Evolutionary conservation across 2,329 filamentous ascomycete genomes (phyloP), one percentile per base, ranked within the genome.

Genomic region (Ascochyta fabae): DNA sequence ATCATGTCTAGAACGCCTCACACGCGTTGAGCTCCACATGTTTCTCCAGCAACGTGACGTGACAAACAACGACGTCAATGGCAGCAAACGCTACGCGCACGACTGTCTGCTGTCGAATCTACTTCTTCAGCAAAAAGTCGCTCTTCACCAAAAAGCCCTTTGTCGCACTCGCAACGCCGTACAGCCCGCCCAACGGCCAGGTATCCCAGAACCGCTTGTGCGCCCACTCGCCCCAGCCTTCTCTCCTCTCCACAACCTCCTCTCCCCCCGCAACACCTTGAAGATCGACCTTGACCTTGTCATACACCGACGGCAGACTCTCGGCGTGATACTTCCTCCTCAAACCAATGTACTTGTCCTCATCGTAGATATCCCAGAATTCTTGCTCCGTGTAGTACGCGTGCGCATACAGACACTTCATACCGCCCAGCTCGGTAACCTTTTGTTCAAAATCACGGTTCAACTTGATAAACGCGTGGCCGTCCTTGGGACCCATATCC

Each of bases 371-470:
- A 26, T 77, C 69, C 88, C 88, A 90, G 71, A 91, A 92, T 70
- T 90, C 86, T 1, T 82, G 77, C 70, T 90, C 84, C 16, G 84
- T 83, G 74, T 95, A 96, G 78, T 92, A 96, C 0, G 90, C 89
- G 70, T 94, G 90, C 4, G 92, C 91, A 75, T 96, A 96, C 19
- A 96, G 79, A 87, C 91, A 96, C 79, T 96, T 96, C 80, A 89
- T 86, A 8, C 92, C 92, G 29, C 88, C 86, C 1, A 96, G 82
- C 64, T 86, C 81, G 42, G 80, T 79, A 1, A 94, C 83, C 69
- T 89, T 89, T 26, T 80, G 77, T 77, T 96, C 92, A 29, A 96
- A 82, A 34, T 81, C 82, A 23, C 88, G 83, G 76, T 96, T 96
- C 64, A 86, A 83, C 41, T 75, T 71, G 10, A 93, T 81, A 67